A percentile compares a stretch with the other conserved stretches of the same genome.
These are phyloP conservation scores for Triadica sebifera DNA, from an alignment of 345 rosid species.

Conservation along the genomic window DNA sequence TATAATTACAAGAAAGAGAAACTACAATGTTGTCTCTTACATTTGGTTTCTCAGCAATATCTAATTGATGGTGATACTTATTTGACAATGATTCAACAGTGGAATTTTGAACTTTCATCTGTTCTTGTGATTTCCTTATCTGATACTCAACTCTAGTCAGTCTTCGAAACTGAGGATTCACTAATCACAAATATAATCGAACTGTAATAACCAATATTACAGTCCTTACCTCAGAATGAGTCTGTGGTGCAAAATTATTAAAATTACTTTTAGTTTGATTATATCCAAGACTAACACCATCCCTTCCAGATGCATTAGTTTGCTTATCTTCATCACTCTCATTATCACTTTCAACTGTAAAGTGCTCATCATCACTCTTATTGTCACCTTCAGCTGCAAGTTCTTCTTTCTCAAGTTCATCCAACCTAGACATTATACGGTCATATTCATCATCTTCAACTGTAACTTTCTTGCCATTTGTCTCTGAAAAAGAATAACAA, in stretches of 20 bases:
- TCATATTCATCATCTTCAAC: constrained; percentile 67
- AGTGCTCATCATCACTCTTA: constrained; percentile 25
- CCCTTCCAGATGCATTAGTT: not conserved
- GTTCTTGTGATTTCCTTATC: constrained; percentile 22
- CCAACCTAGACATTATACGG: constrained; percentile 70
- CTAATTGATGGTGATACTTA: constrained; percentile 27
- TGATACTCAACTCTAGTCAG: constrained; percentile 13
- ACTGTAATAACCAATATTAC: constrained; percentile 7
- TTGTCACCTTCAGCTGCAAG: constrained; percentile 50
- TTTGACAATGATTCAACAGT: constrained; percentile 32
- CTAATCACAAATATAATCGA: not conserved
- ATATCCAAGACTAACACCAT: constrained; percentile 22
- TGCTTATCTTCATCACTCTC: constrained; percentile 9
- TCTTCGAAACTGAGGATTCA: not conserved
- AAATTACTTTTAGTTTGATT: constrained; percentile 21
- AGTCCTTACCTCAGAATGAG: constrained; percentile 41
- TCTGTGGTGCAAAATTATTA: constrained; percentile 18
- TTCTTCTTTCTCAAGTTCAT: constrained; percentile 90
- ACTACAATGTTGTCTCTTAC: constrained; percentile 32
- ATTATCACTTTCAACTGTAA: constrained; percentile 2
- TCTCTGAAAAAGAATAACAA: constrained; percentile 20
- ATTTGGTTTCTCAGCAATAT: constrained; percentile 28
- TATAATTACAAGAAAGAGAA: constrained; percentile 3
- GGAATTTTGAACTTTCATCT: constrained; percentile 26
- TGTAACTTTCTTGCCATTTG: constrained; percentile 33